Base-by-base conservation (phyloP, 2,329 filamentous ascomycete species). In the Aspergillus tubingensis region DNA sequence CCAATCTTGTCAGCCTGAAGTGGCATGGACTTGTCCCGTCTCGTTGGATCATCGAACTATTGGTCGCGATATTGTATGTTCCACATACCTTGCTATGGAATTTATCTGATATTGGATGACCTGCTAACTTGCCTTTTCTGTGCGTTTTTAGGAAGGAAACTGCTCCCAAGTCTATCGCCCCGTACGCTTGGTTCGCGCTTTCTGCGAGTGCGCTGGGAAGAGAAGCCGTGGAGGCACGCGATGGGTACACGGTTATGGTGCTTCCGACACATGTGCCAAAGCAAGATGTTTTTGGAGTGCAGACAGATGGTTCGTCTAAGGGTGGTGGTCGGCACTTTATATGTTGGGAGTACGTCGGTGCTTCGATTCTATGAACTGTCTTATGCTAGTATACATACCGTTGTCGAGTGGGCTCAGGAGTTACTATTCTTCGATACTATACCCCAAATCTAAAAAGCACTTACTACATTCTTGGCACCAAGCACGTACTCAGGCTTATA, bases 21-120 rank as follows among this genome's bases (percentile, higher is more conserved):
- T 82, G 79, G 79, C 72, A 70, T 27, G 80, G 79, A 0, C 58
- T 81, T 17, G 71, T 81, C 36, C 68, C 76, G 8, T 62, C 71
- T 4, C 63, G 65, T 15, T 82, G 79, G 79, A 72, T 79, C 8
- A 71, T 69, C 55, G 62, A 72, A 21, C 30, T 82, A 30, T 70
- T 80, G 23, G 62, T 72, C 4, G 62, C 60, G 49, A 55, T 77
- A 30, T 60, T 74, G 79, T 81, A 67, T 73, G 77, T 72, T 52
- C 4, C 38, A 23, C 8, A 43, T 23, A 3, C 39, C 21, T 38
- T 13, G 23, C 2, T 25, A 23, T 23, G 41, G 2, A 2, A 15
- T 11, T 5, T 5, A 6, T 36, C 11, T 17, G 19, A 41, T n/a
- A 8, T 30, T 19, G 1, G 49, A n/a, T 5, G 25, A 8, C 30